Conservation (phyloP, 768 basidiomycete species). For the Chlorophyllum brunneum region DNA sequence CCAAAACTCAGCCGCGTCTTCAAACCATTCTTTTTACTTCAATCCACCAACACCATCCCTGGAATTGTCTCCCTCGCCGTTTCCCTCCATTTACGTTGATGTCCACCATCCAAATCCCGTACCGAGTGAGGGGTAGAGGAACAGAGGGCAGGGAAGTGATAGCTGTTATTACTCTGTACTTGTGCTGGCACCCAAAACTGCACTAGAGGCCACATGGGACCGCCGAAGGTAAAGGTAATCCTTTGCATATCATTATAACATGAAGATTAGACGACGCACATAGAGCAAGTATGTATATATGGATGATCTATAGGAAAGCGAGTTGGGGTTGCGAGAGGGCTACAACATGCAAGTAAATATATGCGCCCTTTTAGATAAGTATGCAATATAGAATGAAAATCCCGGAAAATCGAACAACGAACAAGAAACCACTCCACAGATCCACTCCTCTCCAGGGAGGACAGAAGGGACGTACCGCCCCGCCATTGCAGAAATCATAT, state of each 20-base stretch:
- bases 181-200: no score
- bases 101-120: no score
- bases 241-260: background rate
- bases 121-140: no score
- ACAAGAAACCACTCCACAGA: background rate
- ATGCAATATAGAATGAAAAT: background rate
- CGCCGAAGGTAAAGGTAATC: no score
- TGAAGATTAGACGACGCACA: slow-evolving; percentile 10
- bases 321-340: slow-evolving; percentile 7
- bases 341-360: background rate
- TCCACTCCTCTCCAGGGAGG: background rate
- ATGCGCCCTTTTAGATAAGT: background rate
- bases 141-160: no score
- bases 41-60: no score
- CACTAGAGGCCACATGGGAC: no score
- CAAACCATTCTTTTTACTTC: no score
- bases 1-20: no score
- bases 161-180: no score
- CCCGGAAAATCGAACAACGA: background rate
- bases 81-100: no score
- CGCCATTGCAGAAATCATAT: background rate
- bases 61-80: no score
- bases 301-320: slow-evolving; percentile 6
- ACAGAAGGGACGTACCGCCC: background rate
- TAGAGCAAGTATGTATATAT: background rate